Evolutionary conservation across 1,284 basidiomycete species (phyloP).

Genomic region (Tetrapyrgos nigripes): DNA sequence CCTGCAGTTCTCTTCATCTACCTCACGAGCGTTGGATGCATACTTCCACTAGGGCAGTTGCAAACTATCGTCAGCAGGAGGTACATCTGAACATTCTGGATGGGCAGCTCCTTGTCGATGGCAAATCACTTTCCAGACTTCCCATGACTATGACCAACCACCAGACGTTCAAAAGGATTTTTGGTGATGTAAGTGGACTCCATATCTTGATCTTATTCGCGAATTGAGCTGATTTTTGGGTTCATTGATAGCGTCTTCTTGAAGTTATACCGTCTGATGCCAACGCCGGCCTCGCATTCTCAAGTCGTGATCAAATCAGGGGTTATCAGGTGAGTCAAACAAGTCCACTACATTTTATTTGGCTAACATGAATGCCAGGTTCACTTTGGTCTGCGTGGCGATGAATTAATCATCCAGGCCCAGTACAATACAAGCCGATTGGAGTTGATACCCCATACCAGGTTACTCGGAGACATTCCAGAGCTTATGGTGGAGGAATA

Average conservation of each 20-base stretch:
- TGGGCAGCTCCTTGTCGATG: slow-evolving; percentile 49
- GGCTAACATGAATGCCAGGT: slow-evolving; percentile 3
- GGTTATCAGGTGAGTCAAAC: slow-evolving; percentile 26
- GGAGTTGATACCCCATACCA: too few relatives aligned
- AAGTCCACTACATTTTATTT: not conserved
- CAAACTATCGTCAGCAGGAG: not conserved
- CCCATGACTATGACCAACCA: slow-evolving; percentile 39
- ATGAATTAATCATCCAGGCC: slow-evolving; percentile 5
- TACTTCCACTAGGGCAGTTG: slow-evolving; percentile 10
- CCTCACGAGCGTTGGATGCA: slow-evolving; percentile 43
- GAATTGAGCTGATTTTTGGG: not conserved
- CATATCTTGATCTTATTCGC: not conserved
- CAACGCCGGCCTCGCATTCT: slow-evolving; percentile 43
- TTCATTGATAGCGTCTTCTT: slow-evolving; percentile 37
- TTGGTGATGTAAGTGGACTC: slow-evolving; percentile 2
- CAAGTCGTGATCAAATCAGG: slow-evolving; percentile 29
- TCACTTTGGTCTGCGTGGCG: not conserved
- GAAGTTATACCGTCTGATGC: slow-evolving; percentile 41
- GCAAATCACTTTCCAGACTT: slow-evolving; percentile 44
- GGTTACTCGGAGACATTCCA: too few relatives aligned
- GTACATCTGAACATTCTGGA: slow-evolving; percentile 48
- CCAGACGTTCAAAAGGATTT: slow-evolving; percentile 30
- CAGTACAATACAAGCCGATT: too few relatives aligned
- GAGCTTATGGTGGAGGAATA: too few relatives aligned
- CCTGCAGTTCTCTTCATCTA: too few relatives aligned